Base-by-base conservation (phyloP, 345 rosid genomes). In the Brassica nigra region DNA sequence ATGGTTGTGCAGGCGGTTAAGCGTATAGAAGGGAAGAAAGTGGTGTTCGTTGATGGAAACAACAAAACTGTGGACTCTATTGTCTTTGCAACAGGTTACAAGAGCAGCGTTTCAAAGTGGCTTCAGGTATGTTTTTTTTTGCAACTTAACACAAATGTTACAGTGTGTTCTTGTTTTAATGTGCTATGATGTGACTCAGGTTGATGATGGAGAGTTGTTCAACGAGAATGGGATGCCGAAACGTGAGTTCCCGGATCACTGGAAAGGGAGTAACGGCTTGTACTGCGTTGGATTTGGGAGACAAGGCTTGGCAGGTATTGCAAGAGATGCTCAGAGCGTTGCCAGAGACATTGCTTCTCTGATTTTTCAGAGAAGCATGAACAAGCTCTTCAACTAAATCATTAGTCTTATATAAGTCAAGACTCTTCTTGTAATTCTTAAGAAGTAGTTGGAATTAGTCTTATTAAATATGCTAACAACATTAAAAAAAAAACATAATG, bases 71-170 rank as follows among this genome's bases (percentile, higher is more conserved):
- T 86, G 3, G 90, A 90, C 69, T 85, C 84, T 5, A 82, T 90
- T 7, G 73, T 90, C 34, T 90, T 90, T 23, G 92, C 90, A 4
- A 90, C 89, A 1, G 92, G 92, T 61, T 88, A 87, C 74, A 83
- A n/a, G 55, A 88, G 92, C 77, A 84, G 68, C 0, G 88, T 88
- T 18, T 67, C 79, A 2, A 71, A 76, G 0, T 88, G 94, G 94
- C 92, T 90, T 5, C 62, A 81, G 86, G 92, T 89, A 78, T 6
- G 9, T 4, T 7, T 15, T 20, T 20, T 12, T 27, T 66, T 66
- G 7, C 23, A 47, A 1, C 18, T 57, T 71, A 4, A 47, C 2
- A 70, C 20, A 44, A 18, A 57, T 59, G 55, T 27, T 23, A 20
- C 9, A 30, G 2, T 23, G 23, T 63, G 64, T 81, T 70, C 31